phyloP scores from a whole-genome alignment of 805 yeast genomes.

The Wickerhamiella brachini region DNA sequence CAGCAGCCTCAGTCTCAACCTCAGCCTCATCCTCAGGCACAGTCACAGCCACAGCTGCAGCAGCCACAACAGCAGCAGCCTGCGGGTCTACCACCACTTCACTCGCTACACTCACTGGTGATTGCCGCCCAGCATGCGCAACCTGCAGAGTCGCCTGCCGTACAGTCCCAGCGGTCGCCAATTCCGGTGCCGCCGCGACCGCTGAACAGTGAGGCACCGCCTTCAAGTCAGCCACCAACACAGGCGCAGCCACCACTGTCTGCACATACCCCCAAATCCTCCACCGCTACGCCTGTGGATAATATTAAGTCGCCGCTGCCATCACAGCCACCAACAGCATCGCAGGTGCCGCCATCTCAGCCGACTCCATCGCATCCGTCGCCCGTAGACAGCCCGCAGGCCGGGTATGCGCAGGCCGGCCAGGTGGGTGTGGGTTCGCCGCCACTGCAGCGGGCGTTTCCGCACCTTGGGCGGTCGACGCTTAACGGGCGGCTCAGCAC shows the following conservation, averaged over 20 bases:
- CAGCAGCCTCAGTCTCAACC: not conserved
- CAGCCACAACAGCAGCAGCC: not conserved
- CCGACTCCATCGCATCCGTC: not conserved
- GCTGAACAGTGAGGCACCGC: not conserved
- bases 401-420: not conserved
- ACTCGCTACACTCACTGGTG: not conserved
- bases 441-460: not conserved
- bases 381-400: not conserved
- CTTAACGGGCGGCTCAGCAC: not conserved
- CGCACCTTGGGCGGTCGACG: not conserved
- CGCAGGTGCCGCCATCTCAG: not conserved
- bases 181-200: not conserved
- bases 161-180: not conserved
- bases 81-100: not conserved
- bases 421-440: not conserved
- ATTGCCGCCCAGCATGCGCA: slow-evolving; percentile 1
- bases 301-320: not conserved
- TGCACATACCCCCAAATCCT: not conserved
- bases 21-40: not conserved
- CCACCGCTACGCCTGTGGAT: not conserved
- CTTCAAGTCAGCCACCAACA: too few relatives aligned
- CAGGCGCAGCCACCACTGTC: too few relatives aligned
- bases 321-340: too few relatives aligned
- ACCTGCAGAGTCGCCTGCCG: not conserved
- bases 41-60: not conserved